Evolutionary conservation across 352 stramenopile species (phyloP), one percentile per base, ranked within the genome.

Genomic region (Globisporangium camurandrum): DNA sequence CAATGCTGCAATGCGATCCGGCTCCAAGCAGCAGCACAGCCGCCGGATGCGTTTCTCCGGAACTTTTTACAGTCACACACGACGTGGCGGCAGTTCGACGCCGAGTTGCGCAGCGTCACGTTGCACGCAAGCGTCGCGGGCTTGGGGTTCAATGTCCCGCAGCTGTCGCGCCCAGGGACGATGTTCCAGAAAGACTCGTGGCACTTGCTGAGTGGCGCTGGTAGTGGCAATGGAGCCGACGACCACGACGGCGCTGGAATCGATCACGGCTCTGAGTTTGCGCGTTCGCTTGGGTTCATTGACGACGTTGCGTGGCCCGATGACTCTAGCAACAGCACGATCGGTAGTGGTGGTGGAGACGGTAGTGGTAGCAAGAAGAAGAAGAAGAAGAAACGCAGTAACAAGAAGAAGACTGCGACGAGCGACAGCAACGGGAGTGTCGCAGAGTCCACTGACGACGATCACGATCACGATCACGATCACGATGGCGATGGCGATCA

Each of bases 61-160:
- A 91, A 88, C 50, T 96, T 95, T 54, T 67, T 96, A 40, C 74
- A 88, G 57, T 94, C 82, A 49, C 85, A 96, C 62, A 91, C 75
- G 42, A 86, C 70, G 41, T 93, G 82, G 82, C 75, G 80, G 36
- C 56, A 64, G 30, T 93, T 93, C 52, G 77, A 90, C 30, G 47
- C 73, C 7, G 75, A 91, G 33, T 56, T 93, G 26, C 67, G 79
- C 8, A 66, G 62, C 6, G 57, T 80, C 16, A 92, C 83, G 19
- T 71, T 27, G 34, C 57, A 65, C 6, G 54, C 75, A 22, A 88
- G 79, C 38, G 65, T 78, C 20, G 71, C 75, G 22, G 83, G 83
- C 1, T 53, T 94, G 1, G 83, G 83, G 19, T 88, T 94, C 56
- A 77, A 57, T 19, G 83, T 94, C 10, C 83, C 83, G 2, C 77